Conservation (phyloP, 305 asterid species). For the Fraxinus angustifolia region DNA sequence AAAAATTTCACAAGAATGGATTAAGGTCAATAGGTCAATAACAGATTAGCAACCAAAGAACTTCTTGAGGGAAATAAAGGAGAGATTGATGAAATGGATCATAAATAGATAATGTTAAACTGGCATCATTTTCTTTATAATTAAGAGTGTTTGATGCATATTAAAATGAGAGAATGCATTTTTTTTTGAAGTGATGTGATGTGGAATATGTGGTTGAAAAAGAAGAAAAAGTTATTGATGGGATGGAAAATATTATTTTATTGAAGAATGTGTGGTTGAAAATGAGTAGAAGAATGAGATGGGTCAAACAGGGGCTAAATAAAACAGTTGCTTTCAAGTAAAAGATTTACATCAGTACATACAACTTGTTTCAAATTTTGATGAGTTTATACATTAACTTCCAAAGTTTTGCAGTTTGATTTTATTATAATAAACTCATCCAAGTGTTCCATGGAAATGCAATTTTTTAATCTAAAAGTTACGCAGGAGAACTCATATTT, state of each 20-base stretch:
- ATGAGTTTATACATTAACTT: neutral
- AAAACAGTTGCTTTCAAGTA: neutral
- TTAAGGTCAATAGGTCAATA: neutral
- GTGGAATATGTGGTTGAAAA: no score
- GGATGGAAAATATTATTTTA: no score
- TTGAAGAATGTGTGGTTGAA: no score
- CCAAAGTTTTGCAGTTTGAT: neutral
- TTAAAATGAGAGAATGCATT: no score
- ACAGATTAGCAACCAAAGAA: conserved; percentile 1
- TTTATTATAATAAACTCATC: neutral
- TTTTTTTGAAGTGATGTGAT: no score
- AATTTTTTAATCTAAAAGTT: neutral
- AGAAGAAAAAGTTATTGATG: no score
- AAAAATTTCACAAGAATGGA: neutral
- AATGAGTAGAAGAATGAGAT: no score
- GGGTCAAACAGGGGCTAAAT: neutral
- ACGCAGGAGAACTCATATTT: neutral
- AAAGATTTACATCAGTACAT: neutral
- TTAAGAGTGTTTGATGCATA: neutral
- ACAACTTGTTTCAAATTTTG: neutral
- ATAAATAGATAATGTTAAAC: neutral
- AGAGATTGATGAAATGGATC: conserved; percentile 8
- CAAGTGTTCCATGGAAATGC: neutral
- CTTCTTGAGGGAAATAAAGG: neutral
- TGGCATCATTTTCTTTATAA: neutral